Base-by-base conservation (phyloP, 2,329 filamentous ascomycete genomes). In the Teratosphaeria zuluensis region DNA sequence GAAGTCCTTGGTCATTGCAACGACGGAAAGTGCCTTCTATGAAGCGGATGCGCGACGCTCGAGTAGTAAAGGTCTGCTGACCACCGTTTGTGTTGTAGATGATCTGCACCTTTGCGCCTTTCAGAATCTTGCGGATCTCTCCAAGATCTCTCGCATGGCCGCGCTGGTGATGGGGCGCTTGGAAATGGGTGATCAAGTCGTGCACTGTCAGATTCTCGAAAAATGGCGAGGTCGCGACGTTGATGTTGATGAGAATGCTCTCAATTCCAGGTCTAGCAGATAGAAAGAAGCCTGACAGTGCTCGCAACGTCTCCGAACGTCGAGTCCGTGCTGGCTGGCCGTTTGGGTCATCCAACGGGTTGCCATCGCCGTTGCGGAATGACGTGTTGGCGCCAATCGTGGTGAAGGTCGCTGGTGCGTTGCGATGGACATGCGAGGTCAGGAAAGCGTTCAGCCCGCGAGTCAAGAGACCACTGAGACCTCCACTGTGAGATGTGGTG, bases 191-290 rank as follows among this genome's bases (percentile, higher is more conserved):
- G n/a, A 61, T 56, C 32, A 54, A 21, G 14, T 53, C n/a, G 46
- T 42, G 35, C 6, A 58, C 19, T 2, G 12, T 48, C 16, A 54
- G 30, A 19, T 12, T 4, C 16, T 46, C 9, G 11, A 28, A 35
- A 56, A 62, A 66, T 1, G 61, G 61, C 1, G 64, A 62, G 7
- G 58, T 63, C 3, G 59, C 61, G 2, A 56, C 57, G 54, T 70
- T 70, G 62, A 66, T 53, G 56, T 64, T 65, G 46, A 67, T 32
- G 5, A 63, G 53, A 12, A 63, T n/a, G 1, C 53, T 52, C 1
- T 60, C 14, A 1, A 53, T 19, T 4, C 59, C 62, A 4, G 65
- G 64, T 1, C 64, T 56, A 7, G 59, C 56, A 8, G 64, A 64
- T 2, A 62, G 38, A 51, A 61, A 65, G 55, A 58, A 64, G n/a